Evolutionary conservation across 257 asterid species (phyloP).

Genomic region (Fraxinus pennsylvanica): DNA sequence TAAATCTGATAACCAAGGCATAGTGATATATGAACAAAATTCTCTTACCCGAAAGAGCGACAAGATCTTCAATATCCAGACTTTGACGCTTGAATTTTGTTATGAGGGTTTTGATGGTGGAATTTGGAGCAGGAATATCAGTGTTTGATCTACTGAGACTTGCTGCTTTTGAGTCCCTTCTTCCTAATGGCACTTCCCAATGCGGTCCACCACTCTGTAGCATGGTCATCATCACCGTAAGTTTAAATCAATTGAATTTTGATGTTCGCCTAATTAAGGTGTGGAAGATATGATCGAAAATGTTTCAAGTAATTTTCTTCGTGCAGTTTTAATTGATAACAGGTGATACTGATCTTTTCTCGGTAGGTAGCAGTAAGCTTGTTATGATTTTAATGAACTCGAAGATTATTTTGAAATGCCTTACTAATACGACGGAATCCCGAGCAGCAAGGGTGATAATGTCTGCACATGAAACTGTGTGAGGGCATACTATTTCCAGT

Average conservation of each 20-base stretch:
- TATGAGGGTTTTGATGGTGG: constrained; percentile 62
- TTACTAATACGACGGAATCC: constrained; percentile 59
- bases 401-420: constrained; percentile 14
- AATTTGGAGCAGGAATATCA: constrained; percentile 72
- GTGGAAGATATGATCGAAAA: neutral
- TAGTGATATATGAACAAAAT: neutral
- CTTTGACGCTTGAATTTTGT: constrained; percentile 58
- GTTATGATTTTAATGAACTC: neutral
- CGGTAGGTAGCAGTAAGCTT: neutral
- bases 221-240: constrained; percentile 5
- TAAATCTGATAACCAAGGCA: neutral
- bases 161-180: constrained; percentile 71
- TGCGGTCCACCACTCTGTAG: constrained; percentile 86
- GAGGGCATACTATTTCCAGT: constrained; percentile 74
- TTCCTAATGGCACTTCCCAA: constrained; percentile 84
- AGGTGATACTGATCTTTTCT: neutral
- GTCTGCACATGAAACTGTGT: constrained; percentile 77
- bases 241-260: neutral
- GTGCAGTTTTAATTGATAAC: neutral
- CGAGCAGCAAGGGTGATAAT: constrained; percentile 79
- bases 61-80: constrained; percentile 62
- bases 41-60: constrained; percentile 67
- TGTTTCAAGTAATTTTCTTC: neutral
- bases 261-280: neutral
- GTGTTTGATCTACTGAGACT: constrained; percentile 49